These are phyloP conservation scores for Polyplosphaeria fusca DNA, from an alignment of 495 filamentous ascomycete genomes.

Conservation along the genomic window DNA sequence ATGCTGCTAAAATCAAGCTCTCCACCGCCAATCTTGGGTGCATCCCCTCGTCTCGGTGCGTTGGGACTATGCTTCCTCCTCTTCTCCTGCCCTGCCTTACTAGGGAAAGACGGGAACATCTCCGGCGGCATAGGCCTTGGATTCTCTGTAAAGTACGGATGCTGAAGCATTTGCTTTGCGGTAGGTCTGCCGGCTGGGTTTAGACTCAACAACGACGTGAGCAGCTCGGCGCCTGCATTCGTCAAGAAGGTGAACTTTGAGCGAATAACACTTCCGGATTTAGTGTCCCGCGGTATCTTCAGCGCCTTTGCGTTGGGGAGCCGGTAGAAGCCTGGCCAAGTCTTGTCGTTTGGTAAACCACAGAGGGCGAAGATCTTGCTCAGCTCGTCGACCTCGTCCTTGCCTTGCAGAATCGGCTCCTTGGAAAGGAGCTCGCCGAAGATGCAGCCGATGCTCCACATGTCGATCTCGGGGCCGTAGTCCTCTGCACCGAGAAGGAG, in stretches of 20 bases:
- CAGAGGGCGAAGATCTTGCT: constrained; percentile 80
- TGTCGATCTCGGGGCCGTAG: constrained; percentile 78
- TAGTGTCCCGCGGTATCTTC: constrained; percentile 59
- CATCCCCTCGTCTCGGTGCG: constrained; percentile 79
- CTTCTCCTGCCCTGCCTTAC: constrained; percentile 90
- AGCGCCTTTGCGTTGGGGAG: constrained; percentile 86
- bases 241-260: constrained; percentile 80
- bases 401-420: constrained; percentile 78
- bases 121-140: constrained; percentile 80
- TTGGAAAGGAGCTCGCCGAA: constrained; percentile 88
- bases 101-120: constrained; percentile 69
- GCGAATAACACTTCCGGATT: constrained; percentile 53
- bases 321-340: constrained; percentile 83
- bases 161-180: constrained; percentile 67
- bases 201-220: constrained; percentile 66
- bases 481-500: constrained; percentile 75
- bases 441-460: constrained; percentile 96
- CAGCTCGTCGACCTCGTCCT: constrained; percentile 89
- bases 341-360: constrained; percentile 80
- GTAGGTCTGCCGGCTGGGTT: constrained; percentile 70
- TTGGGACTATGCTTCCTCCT: constrained; percentile 72
- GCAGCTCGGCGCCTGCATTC: constrained; percentile 64
- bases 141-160: constrained; percentile 86
- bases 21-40: constrained; percentile 57
- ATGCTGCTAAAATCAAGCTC: constrained; percentile 77